Percentiles rank a stretch among this genome's conserved stretches.
Conservation (phyloP, 169 alveolate species). For the Perkinsus chesapeaki region DNA sequence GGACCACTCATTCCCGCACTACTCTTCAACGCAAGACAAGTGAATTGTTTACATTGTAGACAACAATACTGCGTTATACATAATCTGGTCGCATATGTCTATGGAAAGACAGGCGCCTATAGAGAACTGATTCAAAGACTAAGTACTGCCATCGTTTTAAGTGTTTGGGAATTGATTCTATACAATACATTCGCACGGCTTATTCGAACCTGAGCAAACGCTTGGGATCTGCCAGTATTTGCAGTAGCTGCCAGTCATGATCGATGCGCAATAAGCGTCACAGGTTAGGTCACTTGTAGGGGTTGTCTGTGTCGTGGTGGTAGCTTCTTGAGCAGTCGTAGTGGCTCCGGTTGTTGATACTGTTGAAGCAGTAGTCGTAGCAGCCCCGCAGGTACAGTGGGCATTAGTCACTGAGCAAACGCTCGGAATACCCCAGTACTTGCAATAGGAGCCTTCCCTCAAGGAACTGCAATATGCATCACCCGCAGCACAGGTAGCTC, state of each 20-base stretch:
- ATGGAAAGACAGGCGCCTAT: too few relatives aligned
- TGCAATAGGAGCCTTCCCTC: not conserved
- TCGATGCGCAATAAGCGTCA: not conserved
- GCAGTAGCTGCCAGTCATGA: not conserved
- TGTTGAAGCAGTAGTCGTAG: too few relatives aligned
- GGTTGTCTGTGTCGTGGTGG: not conserved
- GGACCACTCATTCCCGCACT: too few relatives aligned
- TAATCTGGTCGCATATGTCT: too few relatives aligned
- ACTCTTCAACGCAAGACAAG: too few relatives aligned
- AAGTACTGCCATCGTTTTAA: not conserved
- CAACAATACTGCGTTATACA: too few relatives aligned
- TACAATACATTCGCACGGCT: not conserved
- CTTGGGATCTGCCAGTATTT: not conserved
- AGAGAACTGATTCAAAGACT: too few relatives aligned
- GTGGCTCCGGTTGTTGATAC: not conserved
- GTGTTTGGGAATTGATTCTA: not conserved
- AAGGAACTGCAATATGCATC: not conserved
- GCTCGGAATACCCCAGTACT: not conserved
- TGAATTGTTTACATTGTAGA: too few relatives aligned
- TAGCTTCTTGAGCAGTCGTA: not conserved
- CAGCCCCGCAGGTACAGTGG: not conserved
- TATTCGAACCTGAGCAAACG: not conserved
- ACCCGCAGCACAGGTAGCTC: not conserved
- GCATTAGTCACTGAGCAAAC: not conserved
- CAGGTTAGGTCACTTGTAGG: not conserved